Evolutionary conservation across 2,329 filamentous ascomycete genomes (phyloP), one percentile per base, ranked within the genome.

Genomic region (Plenodomus tracheiphilus): DNA sequence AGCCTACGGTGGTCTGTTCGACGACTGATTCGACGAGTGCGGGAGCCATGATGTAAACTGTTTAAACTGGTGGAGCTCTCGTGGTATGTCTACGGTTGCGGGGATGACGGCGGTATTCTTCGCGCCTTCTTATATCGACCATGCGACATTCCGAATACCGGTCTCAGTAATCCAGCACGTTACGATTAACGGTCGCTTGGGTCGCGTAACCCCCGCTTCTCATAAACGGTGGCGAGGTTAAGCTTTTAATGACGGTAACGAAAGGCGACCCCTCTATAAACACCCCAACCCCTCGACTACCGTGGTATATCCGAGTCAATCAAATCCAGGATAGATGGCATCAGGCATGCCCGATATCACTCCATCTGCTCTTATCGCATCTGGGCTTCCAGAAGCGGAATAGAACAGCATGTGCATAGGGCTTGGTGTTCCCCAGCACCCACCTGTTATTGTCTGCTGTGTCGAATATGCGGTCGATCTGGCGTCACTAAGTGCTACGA

Each of bases 21-120:
- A 61, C 43, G 4, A 50, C 54, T 10, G 60, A 63, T 55, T 77
- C 74, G 39, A 77, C 63, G 9, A 77, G 64, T 59, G 71, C 74
- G 51, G 75, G 75, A 49, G 75, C 74, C 75, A 77, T 77, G 39
- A 13, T 56, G 41, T 10, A 16, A 34, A 2, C 22, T 41, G 17
- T 21, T 22, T n/a, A 34, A 10, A 21, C 16, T 30, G 11, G 18
- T 46, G 10, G 28, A 30, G 18, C 32, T 25, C 11, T 25, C 10
- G 22, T 10, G 10, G 40, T 30, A 39, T 9, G 20, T 2, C 45
- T 36, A 19, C 2, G 20, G 19, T 15, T 16, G 34, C 19, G 34
- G 30, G 19, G 22, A 5, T 19, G 6, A 32, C 6, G 5, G 10
- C 10, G 22, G 22, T 10, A 25, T 11, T 15, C 7, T 13, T 20